Evolutionary conservation across 1,284 basidiomycete genomes (phyloP).

Genomic region (Apiotrichum porosum): DNA sequence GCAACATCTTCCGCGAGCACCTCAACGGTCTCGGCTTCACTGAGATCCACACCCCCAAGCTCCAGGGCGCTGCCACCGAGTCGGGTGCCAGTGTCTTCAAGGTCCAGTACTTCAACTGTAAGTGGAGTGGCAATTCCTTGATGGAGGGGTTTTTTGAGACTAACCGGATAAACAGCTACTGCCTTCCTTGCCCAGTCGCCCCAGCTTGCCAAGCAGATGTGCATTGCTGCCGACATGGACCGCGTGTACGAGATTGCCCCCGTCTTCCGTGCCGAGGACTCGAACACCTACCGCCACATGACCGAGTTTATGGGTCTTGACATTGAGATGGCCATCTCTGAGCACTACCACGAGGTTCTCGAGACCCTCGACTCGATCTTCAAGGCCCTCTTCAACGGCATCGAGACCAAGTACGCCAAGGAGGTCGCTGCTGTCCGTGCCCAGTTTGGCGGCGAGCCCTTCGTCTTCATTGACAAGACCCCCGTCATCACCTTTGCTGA

Average conservation of each 20-base stretch:
- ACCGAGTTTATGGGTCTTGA: constrained; percentile 99
- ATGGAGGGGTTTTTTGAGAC: background rate
- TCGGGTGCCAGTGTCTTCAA: constrained; percentile 96
- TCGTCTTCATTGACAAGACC: constrained; percentile 78
- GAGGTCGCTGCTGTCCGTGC: constrained; percentile 75
- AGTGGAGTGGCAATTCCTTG: constrained; percentile 12
- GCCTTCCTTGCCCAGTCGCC: constrained; percentile 96
- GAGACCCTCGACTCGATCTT: constrained; percentile 80
- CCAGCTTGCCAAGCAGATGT: constrained; percentile 98
- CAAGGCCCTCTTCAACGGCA: constrained; percentile 73
- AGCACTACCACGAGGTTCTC: constrained; percentile 96
- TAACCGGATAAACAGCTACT: background rate
- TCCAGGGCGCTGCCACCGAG: constrained; percentile 96
- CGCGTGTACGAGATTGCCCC: constrained; percentile 94
- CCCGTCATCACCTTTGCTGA: constrained; percentile 78
- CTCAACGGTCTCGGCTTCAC: constrained; percentile 64
- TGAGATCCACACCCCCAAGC: constrained; percentile 96
- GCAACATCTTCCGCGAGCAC: constrained; percentile 82
- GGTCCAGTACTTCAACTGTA: constrained; percentile 95
- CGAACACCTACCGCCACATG: constrained; percentile 95
- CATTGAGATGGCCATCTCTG: constrained; percentile 97
- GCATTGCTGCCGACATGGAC: constrained; percentile 96
- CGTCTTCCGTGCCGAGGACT: constrained; percentile 95
- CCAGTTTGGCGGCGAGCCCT: constrained; percentile 88
- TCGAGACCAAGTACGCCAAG: constrained; percentile 68